Conservation (phyloP, 805 yeast species). For the Candida oleophila region DNA sequence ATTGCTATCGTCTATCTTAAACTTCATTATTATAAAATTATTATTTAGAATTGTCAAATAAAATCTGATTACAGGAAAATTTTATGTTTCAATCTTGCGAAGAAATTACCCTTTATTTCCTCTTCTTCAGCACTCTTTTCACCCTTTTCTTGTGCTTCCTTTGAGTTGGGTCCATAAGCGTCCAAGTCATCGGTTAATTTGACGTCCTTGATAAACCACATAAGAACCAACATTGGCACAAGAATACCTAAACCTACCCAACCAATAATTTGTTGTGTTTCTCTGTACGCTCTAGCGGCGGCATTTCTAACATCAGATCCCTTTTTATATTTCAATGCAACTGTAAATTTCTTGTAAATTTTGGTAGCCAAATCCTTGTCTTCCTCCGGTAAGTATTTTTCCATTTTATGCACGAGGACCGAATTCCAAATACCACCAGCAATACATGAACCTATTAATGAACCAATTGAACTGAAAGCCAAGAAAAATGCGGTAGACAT, state of each 20-base stretch:
- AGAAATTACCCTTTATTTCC: not conserved
- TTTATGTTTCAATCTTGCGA: not conserved
- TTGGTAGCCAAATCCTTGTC: conserved; percentile 12
- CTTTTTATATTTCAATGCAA: conserved; percentile 19
- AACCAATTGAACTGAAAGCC: conserved; percentile 23
- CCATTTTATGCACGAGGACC: conserved; percentile 14
- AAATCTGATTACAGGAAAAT: not conserved
- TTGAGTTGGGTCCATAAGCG: conserved; percentile 1
- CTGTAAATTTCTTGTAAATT: conserved; percentile 20
- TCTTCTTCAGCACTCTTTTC: not conserved
- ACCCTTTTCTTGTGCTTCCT: not conserved
- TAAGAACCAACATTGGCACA: conserved; percentile 22
- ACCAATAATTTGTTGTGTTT: conserved; percentile 27
- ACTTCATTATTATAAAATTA: too few relatives aligned
- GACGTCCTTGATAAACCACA: conserved; percentile 25
- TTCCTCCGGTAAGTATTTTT: conserved; percentile 18
- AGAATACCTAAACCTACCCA: conserved; percentile 24
- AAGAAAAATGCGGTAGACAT: conserved; percentile 29
- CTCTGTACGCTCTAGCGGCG: conserved; percentile 27
- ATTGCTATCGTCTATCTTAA: too few relatives aligned
- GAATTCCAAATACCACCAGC: conserved; percentile 19
- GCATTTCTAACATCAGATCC: conserved; percentile 20
- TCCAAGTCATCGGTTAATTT: conserved; percentile 20
- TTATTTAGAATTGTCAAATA: too few relatives aligned
- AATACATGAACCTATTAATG: conserved; percentile 20